Conservation (phyloP, 2,329 filamentous ascomycete species). For the Diaporthe citri region DNA sequence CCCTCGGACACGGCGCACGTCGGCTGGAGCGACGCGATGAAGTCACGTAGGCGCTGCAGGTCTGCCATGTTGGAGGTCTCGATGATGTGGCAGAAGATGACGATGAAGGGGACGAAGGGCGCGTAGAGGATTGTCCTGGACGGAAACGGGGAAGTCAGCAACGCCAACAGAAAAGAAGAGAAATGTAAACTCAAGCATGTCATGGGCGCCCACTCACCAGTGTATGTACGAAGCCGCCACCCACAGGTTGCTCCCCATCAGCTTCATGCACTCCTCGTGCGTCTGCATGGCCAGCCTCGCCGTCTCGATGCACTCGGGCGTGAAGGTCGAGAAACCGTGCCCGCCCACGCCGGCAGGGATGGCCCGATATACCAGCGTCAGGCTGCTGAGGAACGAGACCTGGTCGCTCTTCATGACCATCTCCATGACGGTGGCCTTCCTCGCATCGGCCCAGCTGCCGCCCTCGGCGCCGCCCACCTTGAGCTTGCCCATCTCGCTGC, state of each 20-base stretch:
- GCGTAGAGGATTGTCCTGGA: constrained; percentile 66
- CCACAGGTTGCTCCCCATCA: constrained; percentile 55
- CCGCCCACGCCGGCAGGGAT: constrained; percentile 58
- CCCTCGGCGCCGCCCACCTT: constrained; percentile 3
- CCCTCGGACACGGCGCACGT: constrained; percentile 67
- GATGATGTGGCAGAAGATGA: constrained; percentile 69
- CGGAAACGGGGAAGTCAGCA: neutral
- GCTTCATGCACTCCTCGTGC: constrained; percentile 60
- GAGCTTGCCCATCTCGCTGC: constrained; percentile 53
- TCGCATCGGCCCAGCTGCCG: constrained; percentile 44
- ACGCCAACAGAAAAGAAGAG: neutral
- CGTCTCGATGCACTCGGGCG: constrained; percentile 61
- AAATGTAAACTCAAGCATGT: constrained; percentile 37
- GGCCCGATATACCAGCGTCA: constrained; percentile 66
- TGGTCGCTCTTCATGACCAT: constrained; percentile 61
- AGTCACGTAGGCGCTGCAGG: constrained; percentile 66
- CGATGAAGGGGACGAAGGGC: constrained; percentile 71
- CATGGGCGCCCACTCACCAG: constrained; percentile 54
- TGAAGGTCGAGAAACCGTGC: constrained; percentile 58
- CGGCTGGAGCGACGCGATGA: constrained; percentile 67
- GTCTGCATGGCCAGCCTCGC: constrained; percentile 62
- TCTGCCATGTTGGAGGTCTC: constrained; percentile 67
- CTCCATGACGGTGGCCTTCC: constrained; percentile 57
- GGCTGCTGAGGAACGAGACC: constrained; percentile 60
- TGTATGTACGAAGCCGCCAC: constrained; percentile 63